Evolutionary conservation across 2,329 filamentous ascomycete species (phyloP), one percentile per base, ranked within the genome.

Genomic region (Leptographium wingfieldii): DNA sequence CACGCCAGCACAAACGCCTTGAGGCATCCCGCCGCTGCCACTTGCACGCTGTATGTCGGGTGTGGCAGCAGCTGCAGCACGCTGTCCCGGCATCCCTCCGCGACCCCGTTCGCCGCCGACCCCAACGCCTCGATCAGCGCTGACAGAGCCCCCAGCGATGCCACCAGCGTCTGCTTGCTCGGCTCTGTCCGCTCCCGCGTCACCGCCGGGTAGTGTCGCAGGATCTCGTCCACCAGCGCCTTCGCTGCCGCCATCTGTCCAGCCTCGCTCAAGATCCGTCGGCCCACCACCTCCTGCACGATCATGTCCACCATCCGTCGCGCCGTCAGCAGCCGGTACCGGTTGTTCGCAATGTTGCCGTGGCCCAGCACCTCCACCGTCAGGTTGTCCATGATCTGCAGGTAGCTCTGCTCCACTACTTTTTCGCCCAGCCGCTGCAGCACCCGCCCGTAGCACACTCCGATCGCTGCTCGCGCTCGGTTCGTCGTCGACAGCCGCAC

Each of bases 151-250:
- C 88, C 88, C 33, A 99, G 76, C 9, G 91, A 81, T 19, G 87
- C 86, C 55, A 90, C 87, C 48, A 99, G 74, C 1, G 86, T 86
- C 67, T 95, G 85, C 72, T 99, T 99, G 55, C 84, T 86, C 7
- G 94, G 94, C 70, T 97, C 92, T 1, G 87, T 83, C 49, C 88
- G 83, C 70, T 97, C 92, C 66, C 92, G 89, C 55, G 96, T 74
- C 5, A 87, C 86, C 70, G 95, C 90, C 0, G 94, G 92, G 66
- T 96, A 97, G 70, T 97, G 94, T 70, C 95, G 97, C 56, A 99
- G 78, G 54, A 96, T 80, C 61, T 90, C 86, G 69, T 95, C 96
- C 68, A 96, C 83, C 58, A 99, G 74, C 63, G 84, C 83, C 67
- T 85, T 90, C 7, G 90, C 89, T 33, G 90, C 91, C 66, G 87